A percentile compares a stretch with the other conserved stretches of the same genome.
Conservation (phyloP, 768 basidiomycete genomes). For the Leccinum rimulosum region DNA sequence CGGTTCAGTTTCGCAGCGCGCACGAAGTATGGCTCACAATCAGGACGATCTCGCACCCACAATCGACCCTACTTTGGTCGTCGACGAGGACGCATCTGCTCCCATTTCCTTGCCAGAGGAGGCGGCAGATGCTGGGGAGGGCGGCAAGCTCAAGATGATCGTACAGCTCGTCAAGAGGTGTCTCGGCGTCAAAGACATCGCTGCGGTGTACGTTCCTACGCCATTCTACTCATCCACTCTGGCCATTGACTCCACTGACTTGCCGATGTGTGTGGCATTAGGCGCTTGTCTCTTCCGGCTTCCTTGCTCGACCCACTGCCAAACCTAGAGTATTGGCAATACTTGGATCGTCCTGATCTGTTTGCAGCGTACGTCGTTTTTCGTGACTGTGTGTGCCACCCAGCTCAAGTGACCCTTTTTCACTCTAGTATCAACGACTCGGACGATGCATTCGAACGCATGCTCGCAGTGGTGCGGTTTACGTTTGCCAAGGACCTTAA, state of each 20-base stretch:
- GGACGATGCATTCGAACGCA: slow-evolving; percentile 88
- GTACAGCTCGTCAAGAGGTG: slow-evolving; percentile 87
- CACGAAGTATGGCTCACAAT: slow-evolving; percentile 20
- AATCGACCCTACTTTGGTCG: slow-evolving; percentile 2
- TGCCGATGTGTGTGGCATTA: slow-evolving; percentile 29
- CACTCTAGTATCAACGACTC: slow-evolving; percentile 82
- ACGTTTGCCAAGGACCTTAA: slow-evolving; percentile 93
- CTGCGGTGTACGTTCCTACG: slow-evolving; percentile 68
- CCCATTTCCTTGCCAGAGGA: slow-evolving; percentile 75
- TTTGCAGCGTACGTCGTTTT: slow-evolving; percentile 78
- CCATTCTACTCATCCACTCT: neutral
- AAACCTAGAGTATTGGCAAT: slow-evolving; percentile 96
- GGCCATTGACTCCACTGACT: slow-evolving; percentile 13
- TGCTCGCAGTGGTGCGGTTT: slow-evolving; percentile 89
- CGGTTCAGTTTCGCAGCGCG: neutral
- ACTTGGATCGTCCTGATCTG: slow-evolving; percentile 86
- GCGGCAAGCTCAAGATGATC: slow-evolving; percentile 93
- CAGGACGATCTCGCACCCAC: slow-evolving; percentile 11
- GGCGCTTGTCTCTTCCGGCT: slow-evolving; percentile 90
- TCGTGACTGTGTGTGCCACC: neutral
- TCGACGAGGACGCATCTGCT: slow-evolving; percentile 53
- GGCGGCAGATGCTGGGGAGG: slow-evolving; percentile 70
- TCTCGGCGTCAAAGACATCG: slow-evolving; percentile 93
- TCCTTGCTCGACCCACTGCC: slow-evolving; percentile 92
- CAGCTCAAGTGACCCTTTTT: slow-evolving; percentile 3